Percentiles rank a stretch among this genome's conserved stretches.
Evolutionary conservation across 257 asterid species (phyloP).

Genomic region (Solanum okadae): DNA sequence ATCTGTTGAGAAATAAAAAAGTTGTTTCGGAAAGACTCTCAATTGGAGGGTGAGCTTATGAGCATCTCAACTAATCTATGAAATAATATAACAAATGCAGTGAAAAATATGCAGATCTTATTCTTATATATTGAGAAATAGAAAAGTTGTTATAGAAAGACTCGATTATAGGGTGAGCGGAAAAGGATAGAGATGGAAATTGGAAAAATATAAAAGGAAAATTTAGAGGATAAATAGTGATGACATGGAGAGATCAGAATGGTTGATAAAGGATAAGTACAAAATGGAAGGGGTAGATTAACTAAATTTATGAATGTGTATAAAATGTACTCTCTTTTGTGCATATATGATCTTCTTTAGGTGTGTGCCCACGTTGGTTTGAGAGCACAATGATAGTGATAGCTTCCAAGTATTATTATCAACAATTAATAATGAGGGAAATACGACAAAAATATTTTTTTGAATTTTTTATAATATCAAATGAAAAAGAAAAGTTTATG

Average conservation of each 20-base stretch:
- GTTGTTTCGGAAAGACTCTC: accelerated
- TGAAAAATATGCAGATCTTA: no score
- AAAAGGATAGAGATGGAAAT: neutral
- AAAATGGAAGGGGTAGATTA: neutral
- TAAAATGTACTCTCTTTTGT: neutral
- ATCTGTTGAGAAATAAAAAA: no score
- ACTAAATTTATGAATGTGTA: neutral
- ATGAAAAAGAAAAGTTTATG: neutral
- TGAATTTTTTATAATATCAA: neutral
- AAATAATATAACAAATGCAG: no score
- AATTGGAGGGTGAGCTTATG: accelerated
- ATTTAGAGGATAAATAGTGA: slow-evolving; percentile 23
- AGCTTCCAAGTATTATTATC: neutral
- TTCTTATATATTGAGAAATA: no score
- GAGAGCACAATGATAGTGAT: neutral
- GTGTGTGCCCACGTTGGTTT: neutral
- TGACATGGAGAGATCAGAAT: slow-evolving; percentile 32
- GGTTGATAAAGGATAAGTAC: slow-evolving; percentile 48
- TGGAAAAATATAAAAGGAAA: neutral
- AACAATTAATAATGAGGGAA: neutral
- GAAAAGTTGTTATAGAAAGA: accelerated
- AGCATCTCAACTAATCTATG: no score
- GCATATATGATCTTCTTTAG: neutral
- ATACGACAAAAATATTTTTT: neutral
- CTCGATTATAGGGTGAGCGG: accelerated